phyloP scores from a whole-genome alignment of 768 basidiomycete species.

The Xerocomellus chrysenteron region DNA sequence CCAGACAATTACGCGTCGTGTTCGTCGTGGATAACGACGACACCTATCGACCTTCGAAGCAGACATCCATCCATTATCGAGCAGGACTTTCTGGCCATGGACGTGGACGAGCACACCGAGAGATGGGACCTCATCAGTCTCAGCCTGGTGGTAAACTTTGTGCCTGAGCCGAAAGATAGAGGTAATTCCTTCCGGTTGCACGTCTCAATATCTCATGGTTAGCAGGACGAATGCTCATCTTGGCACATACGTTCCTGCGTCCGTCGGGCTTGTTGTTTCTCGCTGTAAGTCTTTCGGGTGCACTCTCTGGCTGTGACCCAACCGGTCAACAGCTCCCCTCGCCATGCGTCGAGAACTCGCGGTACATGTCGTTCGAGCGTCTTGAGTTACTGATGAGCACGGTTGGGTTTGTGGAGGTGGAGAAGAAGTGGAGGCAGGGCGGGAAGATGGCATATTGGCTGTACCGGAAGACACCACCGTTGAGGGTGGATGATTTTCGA shows the following conservation, averaged over 20 bases:
- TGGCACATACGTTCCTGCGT: constrained; percentile 57
- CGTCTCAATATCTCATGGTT: constrained; percentile 1
- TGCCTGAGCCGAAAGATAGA: constrained; percentile 70
- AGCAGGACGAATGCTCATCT: constrained; percentile 67
- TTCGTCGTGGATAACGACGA: constrained; percentile 67
- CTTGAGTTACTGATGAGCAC: constrained; percentile 55
- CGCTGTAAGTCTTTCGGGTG: constrained; percentile 47
- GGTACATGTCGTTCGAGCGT: constrained; percentile 67
- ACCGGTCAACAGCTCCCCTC: constrained; percentile 63
- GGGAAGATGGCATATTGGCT: constrained; percentile 92
- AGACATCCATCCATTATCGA: constrained; percentile 79
- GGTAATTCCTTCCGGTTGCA: constrained; percentile 41
- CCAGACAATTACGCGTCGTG: constrained; percentile 77
- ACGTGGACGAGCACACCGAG: constrained; percentile 44
- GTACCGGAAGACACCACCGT: constrained; percentile 47
- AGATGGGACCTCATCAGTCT: constrained; percentile 82
- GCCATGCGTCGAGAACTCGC: constrained; percentile 83
- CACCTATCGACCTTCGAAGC: constrained; percentile 81
- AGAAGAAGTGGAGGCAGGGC: constrained; percentile 58
- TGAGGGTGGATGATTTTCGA: constrained; percentile 31
- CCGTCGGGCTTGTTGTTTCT: constrained; percentile 65
- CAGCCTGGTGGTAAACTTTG: constrained; percentile 89
- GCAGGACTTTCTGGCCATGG: constrained; percentile 80
- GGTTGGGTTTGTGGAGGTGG: constrained; percentile 63
- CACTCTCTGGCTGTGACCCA: constrained; percentile 8